Evolutionary conservation across 1,284 basidiomycete species (phyloP), one percentile per base, ranked within the genome.

Genomic region (Ustilago shanxiensis): DNA sequence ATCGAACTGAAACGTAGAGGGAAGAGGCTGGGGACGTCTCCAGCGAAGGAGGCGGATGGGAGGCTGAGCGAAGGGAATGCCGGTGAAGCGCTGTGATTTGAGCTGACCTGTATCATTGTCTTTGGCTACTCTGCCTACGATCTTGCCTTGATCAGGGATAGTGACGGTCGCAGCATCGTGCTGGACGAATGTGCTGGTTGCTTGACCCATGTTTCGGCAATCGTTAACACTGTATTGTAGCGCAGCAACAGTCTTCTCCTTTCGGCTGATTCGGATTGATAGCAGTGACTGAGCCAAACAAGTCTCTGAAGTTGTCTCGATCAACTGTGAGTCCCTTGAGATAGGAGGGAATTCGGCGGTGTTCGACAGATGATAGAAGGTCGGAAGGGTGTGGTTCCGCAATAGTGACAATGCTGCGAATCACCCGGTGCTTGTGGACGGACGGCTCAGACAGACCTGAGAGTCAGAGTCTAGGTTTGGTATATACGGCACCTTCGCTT

Each of bases 51-150:
- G 5, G n/a, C 78, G 75, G 3, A 69, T 47, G 3, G 78, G 75
- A 2, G 78, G 71, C 33, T 62, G 74, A 2, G 75, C 78, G 24
- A 55, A 79, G n/a, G 78, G 78, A 8, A 79, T 69, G 20, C 75
- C 74, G 1, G 68, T 56, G 35, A 41, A 79, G 20, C 78, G 65
- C 28, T 79, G 68, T 3, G 72, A 66, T 39, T 71, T 71, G 62
- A 62, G 31, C 20, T 55, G 8, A 28, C 59, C 63, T 1, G 67
- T 77, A 29, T 9, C 9, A 4, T 33, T 55, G 62, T 77, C 68
- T 41, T 51, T 45, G 16, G 63, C 55, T 14, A 67, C 45, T 16
- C 54, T 28, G 5, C 72, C 72, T 26, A 61, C 28, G 49, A 75
- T 58, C 11, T 29, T 66, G 29, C 72, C 72, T n/a, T 64, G 33